A percentile compares a stretch with the other conserved stretches of the same genome.
These are phyloP conservation scores for Penicillium arizonense DNA, from an alignment of 495 filamentous ascomycete genomes.

Conservation along the genomic window DNA sequence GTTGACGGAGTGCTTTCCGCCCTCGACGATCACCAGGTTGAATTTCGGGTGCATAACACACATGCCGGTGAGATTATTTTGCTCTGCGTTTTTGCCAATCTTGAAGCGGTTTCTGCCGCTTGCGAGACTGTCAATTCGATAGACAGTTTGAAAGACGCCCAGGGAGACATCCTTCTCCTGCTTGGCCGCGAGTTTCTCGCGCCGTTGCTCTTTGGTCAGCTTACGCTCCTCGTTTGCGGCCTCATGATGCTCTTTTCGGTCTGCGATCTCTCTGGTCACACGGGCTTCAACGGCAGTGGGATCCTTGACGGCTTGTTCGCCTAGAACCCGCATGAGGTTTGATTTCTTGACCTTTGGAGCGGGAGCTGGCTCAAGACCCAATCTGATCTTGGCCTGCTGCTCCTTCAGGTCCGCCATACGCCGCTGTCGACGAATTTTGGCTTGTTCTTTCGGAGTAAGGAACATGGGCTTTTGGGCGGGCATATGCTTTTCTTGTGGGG, in stretches of 20 bases:
- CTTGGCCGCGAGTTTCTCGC: constrained; percentile 79
- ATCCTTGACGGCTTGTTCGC: constrained; percentile 95
- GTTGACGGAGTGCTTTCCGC: constrained; percentile 74
- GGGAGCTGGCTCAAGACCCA: constrained; percentile 84
- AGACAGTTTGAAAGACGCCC: constrained; percentile 80
- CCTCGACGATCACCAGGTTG: constrained; percentile 88
- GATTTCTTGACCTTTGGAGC: constrained; percentile 93
- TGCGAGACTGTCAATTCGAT: constrained; percentile 81
- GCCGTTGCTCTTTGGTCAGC: constrained; percentile 84
- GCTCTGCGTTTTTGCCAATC: constrained; percentile 86
- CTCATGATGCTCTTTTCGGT: constrained; percentile 75
- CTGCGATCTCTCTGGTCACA: constrained; percentile 86
- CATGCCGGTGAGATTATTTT: constrained; percentile 78
- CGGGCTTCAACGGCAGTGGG: constrained; percentile 95
- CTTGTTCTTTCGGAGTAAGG: constrained; percentile 85
- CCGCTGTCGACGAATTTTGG: constrained; percentile 85
- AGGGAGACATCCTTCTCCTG: constrained; percentile 85
- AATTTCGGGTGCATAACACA: constrained; percentile 87
- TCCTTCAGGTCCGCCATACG: constrained; percentile 92
- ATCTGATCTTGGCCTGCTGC: constrained; percentile 89
- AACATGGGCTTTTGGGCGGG: constrained; percentile 86
- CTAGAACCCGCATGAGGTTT: constrained; percentile 97
- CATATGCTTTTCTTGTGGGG: constrained; percentile 81
- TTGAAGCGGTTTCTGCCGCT: constrained; percentile 93
- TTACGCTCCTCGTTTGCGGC: constrained; percentile 81